Evolutionary conservation across 345 rosid genomes (phyloP).

Genomic region (Boechera divaricarpa): DNA sequence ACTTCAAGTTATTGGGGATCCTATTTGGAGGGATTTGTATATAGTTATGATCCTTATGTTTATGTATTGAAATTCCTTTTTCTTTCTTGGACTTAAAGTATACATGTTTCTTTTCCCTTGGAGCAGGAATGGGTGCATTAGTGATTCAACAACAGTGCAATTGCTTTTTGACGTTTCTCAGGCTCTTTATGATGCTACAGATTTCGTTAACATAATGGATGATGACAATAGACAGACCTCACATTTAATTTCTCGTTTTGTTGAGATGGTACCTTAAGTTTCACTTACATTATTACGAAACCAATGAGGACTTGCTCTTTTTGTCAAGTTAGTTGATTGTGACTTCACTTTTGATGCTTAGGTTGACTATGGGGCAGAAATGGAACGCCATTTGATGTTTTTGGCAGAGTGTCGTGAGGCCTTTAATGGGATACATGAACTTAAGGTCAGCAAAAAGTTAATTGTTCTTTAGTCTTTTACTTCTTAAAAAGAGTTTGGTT

Average conservation of each 20-base stretch:
- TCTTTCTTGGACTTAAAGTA: slow-evolving; percentile 9
- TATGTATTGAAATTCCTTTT: slow-evolving; percentile 13
- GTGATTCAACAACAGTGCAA: slow-evolving; percentile 65
- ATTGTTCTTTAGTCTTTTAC: slow-evolving; percentile 14
- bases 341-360: slow-evolving; percentile 50
- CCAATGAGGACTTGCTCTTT: slow-evolving; percentile 34
- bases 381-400: slow-evolving; percentile 75
- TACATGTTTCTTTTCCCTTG: slow-evolving; percentile 34
- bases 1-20: slow-evolving; percentile 26
- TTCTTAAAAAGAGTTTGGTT: slow-evolving; percentile 9
- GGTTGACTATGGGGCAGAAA: slow-evolving; percentile 76
- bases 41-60: slow-evolving; percentile 12
- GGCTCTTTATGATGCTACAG: slow-evolving; percentile 66
- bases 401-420: slow-evolving; percentile 88
- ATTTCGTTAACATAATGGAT: slow-evolving; percentile 61
- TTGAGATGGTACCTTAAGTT: slow-evolving; percentile 61
- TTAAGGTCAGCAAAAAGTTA: slow-evolving; percentile 59
- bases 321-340: slow-evolving; percentile 19
- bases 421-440: slow-evolving; percentile 65
- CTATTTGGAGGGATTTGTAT: background rate
- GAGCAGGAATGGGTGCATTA: slow-evolving; percentile 64
- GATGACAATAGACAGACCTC: slow-evolving; percentile 71
- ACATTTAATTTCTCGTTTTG: slow-evolving; percentile 71
- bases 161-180: slow-evolving; percentile 79
- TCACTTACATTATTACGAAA: slow-evolving; percentile 14